Conservation (phyloP, 805 yeast genomes). For the Nakazawaea anatomiae region DNA sequence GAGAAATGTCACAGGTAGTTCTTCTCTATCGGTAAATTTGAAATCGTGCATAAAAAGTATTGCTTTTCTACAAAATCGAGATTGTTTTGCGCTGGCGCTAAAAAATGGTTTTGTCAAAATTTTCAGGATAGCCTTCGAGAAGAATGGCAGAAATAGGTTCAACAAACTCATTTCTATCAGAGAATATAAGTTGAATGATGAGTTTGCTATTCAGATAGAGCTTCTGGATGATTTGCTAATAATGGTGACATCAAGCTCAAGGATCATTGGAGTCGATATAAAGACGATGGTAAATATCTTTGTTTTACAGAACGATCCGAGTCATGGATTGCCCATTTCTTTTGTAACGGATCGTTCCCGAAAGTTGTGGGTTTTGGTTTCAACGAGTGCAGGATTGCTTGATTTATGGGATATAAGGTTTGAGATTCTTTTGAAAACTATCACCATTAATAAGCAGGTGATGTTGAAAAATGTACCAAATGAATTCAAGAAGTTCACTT, state of each 20-base stretch:
- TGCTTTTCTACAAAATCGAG: constrained; percentile 44
- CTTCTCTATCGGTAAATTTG: constrained; percentile 41
- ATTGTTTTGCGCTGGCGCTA: constrained; percentile 54
- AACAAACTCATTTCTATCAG: constrained; percentile 28
- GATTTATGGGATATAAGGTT: constrained; percentile 82
- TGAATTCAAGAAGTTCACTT: constrained; percentile 22
- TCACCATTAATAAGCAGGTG: constrained; percentile 42
- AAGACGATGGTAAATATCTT: constrained; percentile 41
- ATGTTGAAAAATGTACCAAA: constrained; percentile 39
- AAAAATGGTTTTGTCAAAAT: constrained; percentile 39
- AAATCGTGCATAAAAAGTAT: constrained; percentile 45
- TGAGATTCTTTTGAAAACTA: constrained; percentile 49
- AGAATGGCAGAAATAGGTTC: constrained; percentile 14
- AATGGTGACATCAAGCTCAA: constrained; percentile 46
- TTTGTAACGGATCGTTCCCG: constrained; percentile 47
- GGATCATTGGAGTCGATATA: constrained; percentile 51
- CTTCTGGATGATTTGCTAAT: constrained; percentile 36
- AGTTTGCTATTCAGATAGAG: constrained; percentile 36
- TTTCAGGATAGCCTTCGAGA: constrained; percentile 29
- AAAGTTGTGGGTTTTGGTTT: constrained; percentile 62
- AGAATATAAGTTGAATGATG: constrained; percentile 29
- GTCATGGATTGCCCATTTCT: constrained; percentile 61
- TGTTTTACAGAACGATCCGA: constrained; percentile 45
- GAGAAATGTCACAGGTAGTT: constrained; percentile 48
- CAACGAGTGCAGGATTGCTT: constrained; percentile 69